Conservation (phyloP, 2,329 filamentous ascomycete genomes). For the Penicillium expansum region DNA sequence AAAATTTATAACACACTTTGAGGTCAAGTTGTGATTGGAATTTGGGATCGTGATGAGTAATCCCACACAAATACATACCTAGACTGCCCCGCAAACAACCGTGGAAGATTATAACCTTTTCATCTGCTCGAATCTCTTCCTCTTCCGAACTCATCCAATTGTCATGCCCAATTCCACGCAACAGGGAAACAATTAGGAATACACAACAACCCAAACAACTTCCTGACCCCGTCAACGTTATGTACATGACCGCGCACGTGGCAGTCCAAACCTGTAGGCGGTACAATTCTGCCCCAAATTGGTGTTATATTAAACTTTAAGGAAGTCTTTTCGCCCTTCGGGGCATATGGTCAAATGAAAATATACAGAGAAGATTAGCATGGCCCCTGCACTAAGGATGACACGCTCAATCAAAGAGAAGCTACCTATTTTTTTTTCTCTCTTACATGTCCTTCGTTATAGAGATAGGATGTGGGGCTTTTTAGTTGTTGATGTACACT, state of each 20-base stretch:
- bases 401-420: conserved; percentile 83
- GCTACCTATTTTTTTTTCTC: conserved; percentile 63
- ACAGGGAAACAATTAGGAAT: no score
- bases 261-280: background rate
- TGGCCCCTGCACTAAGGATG: conserved; percentile 90
- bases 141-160: background rate
- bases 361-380: conserved; percentile 78
- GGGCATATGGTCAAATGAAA: conserved; percentile 64
- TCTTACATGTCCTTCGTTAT: background rate
- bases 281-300: background rate
- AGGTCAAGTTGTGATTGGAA: no score
- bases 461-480: background rate
- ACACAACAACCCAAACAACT: background rate
- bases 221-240: background rate
- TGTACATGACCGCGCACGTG: background rate
- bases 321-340: conserved; percentile 35
- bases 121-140: background rate
- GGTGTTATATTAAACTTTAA: background rate
- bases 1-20: no score
- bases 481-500: background rate
- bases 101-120: background rate
- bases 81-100: background rate
- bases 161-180: background rate
- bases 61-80: background rate
- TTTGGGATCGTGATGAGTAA: background rate